phyloP scores from a whole-genome alignment of 176 grass and related monocot genomes.

The Aechmea fasciata region DNA sequence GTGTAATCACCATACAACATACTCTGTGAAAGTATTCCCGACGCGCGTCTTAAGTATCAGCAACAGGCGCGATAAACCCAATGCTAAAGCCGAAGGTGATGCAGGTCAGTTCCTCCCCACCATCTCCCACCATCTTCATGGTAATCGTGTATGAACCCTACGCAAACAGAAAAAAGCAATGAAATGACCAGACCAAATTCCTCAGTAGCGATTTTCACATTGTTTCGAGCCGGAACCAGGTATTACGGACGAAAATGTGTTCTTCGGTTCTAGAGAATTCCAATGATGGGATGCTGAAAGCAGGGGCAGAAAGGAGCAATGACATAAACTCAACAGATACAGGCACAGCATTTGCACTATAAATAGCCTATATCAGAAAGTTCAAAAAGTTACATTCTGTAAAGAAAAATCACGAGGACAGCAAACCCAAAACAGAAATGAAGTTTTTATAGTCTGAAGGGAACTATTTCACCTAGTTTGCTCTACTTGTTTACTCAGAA shows the following conservation, averaged over 20 bases:
- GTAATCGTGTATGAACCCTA: slow-evolving; percentile 71
- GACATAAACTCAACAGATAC: too few relatives aligned
- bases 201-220: not conserved
- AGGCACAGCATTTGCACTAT: too few relatives aligned
- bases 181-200: not conserved
- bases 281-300: too few relatives aligned
- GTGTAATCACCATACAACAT: not conserved
- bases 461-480: too few relatives aligned
- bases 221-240: not conserved
- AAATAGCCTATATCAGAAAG: too few relatives aligned
- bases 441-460: too few relatives aligned
- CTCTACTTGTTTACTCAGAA: too few relatives aligned
- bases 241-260: not conserved
- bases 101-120: slow-evolving; percentile 46
- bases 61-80: slow-evolving; percentile 26
- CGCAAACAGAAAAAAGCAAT: not conserved
- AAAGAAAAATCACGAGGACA: too few relatives aligned
- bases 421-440: too few relatives aligned
- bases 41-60: slow-evolving; percentile 7
- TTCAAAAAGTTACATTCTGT: too few relatives aligned
- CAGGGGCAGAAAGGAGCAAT: too few relatives aligned
- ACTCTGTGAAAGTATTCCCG: slow-evolving; percentile 1
- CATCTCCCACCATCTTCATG: slow-evolving; percentile 53
- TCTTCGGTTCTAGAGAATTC: too few relatives aligned
- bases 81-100: slow-evolving; percentile 65